Base-by-base conservation (phyloP, 1,284 basidiomycete species). In the Entoloma clypeatum region DNA sequence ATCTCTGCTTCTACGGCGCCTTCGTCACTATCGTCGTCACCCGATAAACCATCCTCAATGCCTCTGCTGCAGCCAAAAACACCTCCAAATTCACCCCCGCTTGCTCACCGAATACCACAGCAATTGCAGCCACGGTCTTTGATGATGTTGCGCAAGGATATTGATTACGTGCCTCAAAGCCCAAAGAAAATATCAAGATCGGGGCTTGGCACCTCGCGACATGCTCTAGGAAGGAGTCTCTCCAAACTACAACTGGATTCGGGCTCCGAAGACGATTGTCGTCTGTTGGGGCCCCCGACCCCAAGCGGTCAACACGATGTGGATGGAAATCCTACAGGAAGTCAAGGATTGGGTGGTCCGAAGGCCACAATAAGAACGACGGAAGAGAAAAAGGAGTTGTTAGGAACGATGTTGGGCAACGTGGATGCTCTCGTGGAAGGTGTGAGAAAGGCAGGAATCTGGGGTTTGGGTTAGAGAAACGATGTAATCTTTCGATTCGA, bases 351-450 rank as follows among this genome's bases (percentile, higher is more conserved):
- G 24, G 28, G 7, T n/a, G 28, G 33, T 26, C 2, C 48, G 40
- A 7, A 54, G 60, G n/a, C n/a, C n/a, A n/a, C n/a, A 35, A 63
- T 68, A 43, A 72, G 76, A 51, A 85, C 80, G 17, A 90, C 81
- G 23, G 82, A 87, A 44, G 86, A 93, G 67, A 93, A 93, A 69
- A 92, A 87, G 63, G 77, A 81, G 57, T 62, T 89, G 29, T 58
- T 93, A 39, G 82, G 83, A 0, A 79, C 76, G 38, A 83, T 91
- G 78, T 60, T 93, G 35, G 90, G 88, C 1, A 93, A 93, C 56
- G 89, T 93, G 5, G 89, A 92, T 58, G 82, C 86, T 34, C 71
- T 92, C 7, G 86, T 93, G 3, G 86, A 89, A 52, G 84, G 88
- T 1, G 86, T 92, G 14, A 72, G 83, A 48, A 85, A 81, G 62